Evolutionary conservation across 2,329 filamentous ascomycete genomes (phyloP), one percentile per base, ranked within the genome.

Genomic region (Aspergillus glaucus): DNA sequence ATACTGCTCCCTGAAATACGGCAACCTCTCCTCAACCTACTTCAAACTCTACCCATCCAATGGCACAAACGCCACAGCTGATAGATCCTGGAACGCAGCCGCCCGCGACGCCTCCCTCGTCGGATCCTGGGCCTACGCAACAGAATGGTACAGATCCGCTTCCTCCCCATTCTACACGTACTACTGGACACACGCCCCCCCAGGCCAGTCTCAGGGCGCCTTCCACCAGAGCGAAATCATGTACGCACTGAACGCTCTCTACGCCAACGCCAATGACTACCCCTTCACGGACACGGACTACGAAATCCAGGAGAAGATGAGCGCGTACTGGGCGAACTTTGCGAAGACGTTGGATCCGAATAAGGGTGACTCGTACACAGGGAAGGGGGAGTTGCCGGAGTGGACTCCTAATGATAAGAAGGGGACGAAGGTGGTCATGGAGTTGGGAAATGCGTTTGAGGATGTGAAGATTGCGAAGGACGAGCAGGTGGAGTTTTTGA

Each of bases 151-250:
- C 48, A 60, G 58, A 46, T 36, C 53, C 17, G 58, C 62, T 15
- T 50, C 55, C 6, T 37, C 50, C 3, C 51, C 61, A 1, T 57
- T 69, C 46, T 70, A 65, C 50, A 70, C 63, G 2, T 70, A 69
- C 49, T 63, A 62, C 54, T 70, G 64, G 62, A 59, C 56, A 43
- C 67, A 70, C 44, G 67, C 67, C 2, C 67, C 64, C 1, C 67
- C 67, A 0, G 62, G 65, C 6, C 67, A 70, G 48, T 30, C 44
- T 43, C 53, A 56, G 47, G 69, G 69, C 6, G 68, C 69, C 6
- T 67, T 62, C 53, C 67, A 71, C 47, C 57, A 62, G 54, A 65
- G 64, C 1, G 69, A 72, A 58, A 66, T 72, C 48, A 65, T 63
- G 51, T 71, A 72, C 46, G 62, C 60, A 1, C 55, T 69, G 21